phyloP scores from a whole-genome alignment of 1,284 basidiomycete species.

The Thelephora terrestris region DNA sequence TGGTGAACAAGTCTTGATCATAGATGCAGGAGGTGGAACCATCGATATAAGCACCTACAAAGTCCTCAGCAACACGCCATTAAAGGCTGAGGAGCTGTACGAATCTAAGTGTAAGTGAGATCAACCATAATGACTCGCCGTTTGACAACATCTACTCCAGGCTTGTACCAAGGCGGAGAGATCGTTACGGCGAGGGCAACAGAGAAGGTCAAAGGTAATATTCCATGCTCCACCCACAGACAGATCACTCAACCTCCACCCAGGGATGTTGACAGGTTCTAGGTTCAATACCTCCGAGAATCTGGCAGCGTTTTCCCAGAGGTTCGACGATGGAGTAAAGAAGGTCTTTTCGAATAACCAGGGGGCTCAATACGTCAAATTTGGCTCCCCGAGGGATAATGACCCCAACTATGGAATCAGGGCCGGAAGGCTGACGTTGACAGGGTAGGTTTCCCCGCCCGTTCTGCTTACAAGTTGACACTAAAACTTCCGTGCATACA shows the following conservation, averaged over 20 bases:
- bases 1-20: constrained; percentile 8
- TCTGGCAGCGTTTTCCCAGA: constrained; percentile 31
- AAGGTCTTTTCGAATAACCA: constrained; percentile 33
- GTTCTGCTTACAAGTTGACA: neutral
- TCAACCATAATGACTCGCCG: constrained; percentile 51
- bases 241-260: constrained; percentile 13
- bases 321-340: constrained; percentile 45
- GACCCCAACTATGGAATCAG: constrained; percentile 35
- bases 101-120: constrained; percentile 2
- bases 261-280: constrained; percentile 23
- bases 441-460: constrained; percentile 23
- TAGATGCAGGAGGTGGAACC: constrained; percentile 12
- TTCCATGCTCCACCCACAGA: constrained; percentile 14
- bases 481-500: neutral
- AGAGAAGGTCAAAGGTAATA: constrained; percentile 17
- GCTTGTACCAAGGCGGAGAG: constrained; percentile 26
- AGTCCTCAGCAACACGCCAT: constrained; percentile 1
- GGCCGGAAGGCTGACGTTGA: constrained; percentile 34
- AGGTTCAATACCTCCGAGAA: constrained; percentile 24
- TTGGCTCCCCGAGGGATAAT: constrained; percentile 36
- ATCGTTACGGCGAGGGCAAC: constrained; percentile 34
- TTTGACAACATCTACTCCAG: constrained; percentile 60
- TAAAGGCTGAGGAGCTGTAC: constrained; percentile 6
- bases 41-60: constrained; percentile 11
- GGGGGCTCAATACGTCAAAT: constrained; percentile 37